These are phyloP conservation scores for Debaryomyces subglobosus DNA, from an alignment of 1,139 yeast genomes.

Conservation along the genomic window DNA sequence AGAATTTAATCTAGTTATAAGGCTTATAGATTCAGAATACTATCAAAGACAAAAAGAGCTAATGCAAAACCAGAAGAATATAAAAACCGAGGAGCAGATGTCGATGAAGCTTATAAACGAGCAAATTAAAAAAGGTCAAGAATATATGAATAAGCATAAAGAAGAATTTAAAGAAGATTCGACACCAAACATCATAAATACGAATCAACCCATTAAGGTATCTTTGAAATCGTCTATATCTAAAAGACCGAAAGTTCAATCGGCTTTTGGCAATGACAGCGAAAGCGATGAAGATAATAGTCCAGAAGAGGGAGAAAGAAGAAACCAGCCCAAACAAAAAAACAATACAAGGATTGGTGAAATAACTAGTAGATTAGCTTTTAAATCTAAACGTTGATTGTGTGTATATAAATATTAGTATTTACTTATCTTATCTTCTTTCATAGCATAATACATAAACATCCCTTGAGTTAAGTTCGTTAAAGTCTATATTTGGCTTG, in stretches of 20 bases:
- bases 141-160: constrained; percentile 18
- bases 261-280: constrained; percentile 13
- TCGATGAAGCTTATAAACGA: constrained; percentile 43
- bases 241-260: constrained; percentile 6
- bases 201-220: constrained; percentile 14
- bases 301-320: neutral
- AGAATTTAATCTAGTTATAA: constrained; percentile 42
- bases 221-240: constrained; percentile 8
- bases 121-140: constrained; percentile 55
- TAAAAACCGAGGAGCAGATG: constrained; percentile 43
- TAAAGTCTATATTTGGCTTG: constrained; percentile 33
- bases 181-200: neutral
- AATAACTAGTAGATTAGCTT: constrained; percentile 9
- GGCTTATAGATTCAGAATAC: constrained; percentile 29
- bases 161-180: constrained; percentile 11
- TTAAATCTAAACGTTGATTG: constrained; percentile 1
- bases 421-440: constrained; percentile 26
- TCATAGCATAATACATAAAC: constrained; percentile 78
- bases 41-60: constrained; percentile 14
- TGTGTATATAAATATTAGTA: neutral
- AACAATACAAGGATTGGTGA: constrained; percentile 7
- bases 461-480: constrained; percentile 54
- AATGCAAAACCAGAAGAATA: constrained; percentile 22
- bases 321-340: neutral
- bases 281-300: constrained; percentile 14